Conservation (phyloP, 2,329 filamentous ascomycete species). For the Gremmenia infestans region DNA sequence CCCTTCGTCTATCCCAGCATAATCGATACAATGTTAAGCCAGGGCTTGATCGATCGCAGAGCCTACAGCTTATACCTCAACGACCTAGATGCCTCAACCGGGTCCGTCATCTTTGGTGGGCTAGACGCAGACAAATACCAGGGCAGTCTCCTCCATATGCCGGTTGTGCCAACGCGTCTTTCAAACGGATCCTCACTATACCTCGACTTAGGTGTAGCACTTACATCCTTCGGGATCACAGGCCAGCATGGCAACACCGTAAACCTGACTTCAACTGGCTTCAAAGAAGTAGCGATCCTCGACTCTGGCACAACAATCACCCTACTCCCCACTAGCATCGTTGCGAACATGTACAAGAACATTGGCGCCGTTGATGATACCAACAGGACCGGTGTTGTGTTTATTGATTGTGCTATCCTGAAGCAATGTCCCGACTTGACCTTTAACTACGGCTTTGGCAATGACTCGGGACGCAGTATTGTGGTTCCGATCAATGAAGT, state of each 20-base stretch:
- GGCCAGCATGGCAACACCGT: constrained; percentile 32
- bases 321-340: constrained; percentile 53
- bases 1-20: constrained; percentile 31
- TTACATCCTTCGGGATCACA: constrained; percentile 22
- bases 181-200: constrained; percentile 16
- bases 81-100: constrained; percentile 25
- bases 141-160: constrained; percentile 30
- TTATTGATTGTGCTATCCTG: constrained; percentile 38
- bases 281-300: constrained; percentile 46
- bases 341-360: constrained; percentile 36
- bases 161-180: constrained; percentile 10
- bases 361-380: constrained; percentile 35
- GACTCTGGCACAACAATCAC: constrained; percentile 64
- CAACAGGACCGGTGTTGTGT: constrained; percentile 8
- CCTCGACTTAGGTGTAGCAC: constrained; percentile 18
- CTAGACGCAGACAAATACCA: constrained; percentile 41
- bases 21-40: constrained; percentile 32
- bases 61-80: constrained; percentile 34
- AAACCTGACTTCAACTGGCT: constrained; percentile 19
- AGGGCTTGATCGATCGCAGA: constrained; percentile 38
- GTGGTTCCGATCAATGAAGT: constrained; percentile 42
- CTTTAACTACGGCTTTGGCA: constrained; percentile 44
- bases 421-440: constrained; percentile 31
- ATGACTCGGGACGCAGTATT: constrained; percentile 36
- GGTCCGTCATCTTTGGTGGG: constrained; percentile 40